Conservation (phyloP, 2,329 filamentous ascomycete genomes). For the Claviceps pazoutovae region DNA sequence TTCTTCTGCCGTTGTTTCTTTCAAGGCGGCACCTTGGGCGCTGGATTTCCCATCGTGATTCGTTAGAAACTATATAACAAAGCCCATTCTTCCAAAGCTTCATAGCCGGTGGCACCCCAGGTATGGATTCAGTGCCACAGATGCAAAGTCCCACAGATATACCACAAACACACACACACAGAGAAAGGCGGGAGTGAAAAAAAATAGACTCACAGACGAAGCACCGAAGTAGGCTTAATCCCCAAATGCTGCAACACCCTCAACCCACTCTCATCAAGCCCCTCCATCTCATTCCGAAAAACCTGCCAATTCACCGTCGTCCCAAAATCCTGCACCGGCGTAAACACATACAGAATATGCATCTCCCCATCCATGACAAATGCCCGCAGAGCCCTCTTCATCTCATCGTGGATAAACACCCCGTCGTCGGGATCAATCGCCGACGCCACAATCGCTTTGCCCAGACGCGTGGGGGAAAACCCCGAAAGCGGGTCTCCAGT, state of each 20-base stretch:
- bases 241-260: slow-evolving; percentile 55
- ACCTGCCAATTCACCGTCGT: slow-evolving; percentile 55
- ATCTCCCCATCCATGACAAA: slow-evolving; percentile 75
- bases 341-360: slow-evolving; percentile 67
- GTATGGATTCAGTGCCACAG: too few species aligned
- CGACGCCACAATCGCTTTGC: slow-evolving; percentile 58
- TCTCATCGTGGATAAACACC: slow-evolving; percentile 56
- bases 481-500: slow-evolving; percentile 31
- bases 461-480: slow-evolving; percentile 50
- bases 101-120: too few species aligned
- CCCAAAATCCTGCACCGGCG: slow-evolving; percentile 48
- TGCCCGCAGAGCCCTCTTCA: slow-evolving; percentile 50
- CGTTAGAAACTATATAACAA: too few species aligned
- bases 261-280: slow-evolving; percentile 55
- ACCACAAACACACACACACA: too few species aligned
- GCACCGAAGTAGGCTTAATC: slow-evolving; percentile 51
- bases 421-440: slow-evolving; percentile 63
- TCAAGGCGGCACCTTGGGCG: slow-evolving; percentile 51
- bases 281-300: slow-evolving; percentile 57
- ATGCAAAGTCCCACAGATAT: too few species aligned
- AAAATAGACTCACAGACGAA: slow-evolving; percentile 42
- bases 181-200: background rate
- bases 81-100: too few species aligned
- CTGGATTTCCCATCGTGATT: slow-evolving; percentile 24
- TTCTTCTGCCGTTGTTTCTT: slow-evolving; percentile 47